Conservation (phyloP, 2,329 filamentous ascomycete species). For the Cladophialophora chaetospira region DNA sequence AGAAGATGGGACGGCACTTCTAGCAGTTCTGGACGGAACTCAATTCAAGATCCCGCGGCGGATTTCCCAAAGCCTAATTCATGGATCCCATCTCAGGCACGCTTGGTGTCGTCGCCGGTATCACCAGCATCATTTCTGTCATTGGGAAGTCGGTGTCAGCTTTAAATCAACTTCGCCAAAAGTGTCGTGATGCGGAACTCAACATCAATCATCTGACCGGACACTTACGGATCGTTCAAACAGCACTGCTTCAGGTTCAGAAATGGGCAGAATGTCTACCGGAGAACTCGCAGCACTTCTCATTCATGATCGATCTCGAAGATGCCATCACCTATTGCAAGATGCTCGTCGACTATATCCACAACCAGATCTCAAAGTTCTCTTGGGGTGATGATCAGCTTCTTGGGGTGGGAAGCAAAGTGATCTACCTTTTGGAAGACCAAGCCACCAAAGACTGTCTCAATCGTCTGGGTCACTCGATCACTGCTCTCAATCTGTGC, state of each 20-base stretch:
- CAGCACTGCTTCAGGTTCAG: conserved; percentile 30
- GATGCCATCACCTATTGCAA: conserved; percentile 27
- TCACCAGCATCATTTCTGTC: conserved; percentile 28
- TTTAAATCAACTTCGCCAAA: conserved; percentile 24
- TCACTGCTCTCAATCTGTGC: conserved; percentile 31
- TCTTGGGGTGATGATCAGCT: conserved; percentile 19
- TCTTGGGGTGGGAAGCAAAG: conserved; percentile 24
- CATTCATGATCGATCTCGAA: conserved; percentile 30
- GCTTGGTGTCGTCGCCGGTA: conserved; percentile 25
- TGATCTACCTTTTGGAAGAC: conserved; percentile 23
- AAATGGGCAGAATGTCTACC: conserved; percentile 23
- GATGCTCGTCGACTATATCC: conserved; percentile 24
- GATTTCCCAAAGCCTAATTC: background rate
- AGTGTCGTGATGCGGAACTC: conserved; percentile 27
- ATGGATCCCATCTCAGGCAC: conserved; percentile 20
- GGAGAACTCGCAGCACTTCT: conserved; percentile 22
- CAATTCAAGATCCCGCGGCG: background rate
- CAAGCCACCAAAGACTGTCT: conserved; percentile 23
- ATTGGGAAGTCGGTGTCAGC: conserved; percentile 25
- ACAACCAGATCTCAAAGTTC: conserved; percentile 26
- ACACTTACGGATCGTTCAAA: conserved; percentile 28
- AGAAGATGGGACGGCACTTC: background rate
- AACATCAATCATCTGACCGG: conserved; percentile 29
- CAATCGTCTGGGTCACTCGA: conserved; percentile 25
- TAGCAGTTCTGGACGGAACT: background rate